Percentiles rank a stretch among this genome's conserved stretches.
phyloP scores from a whole-genome alignment of 78 protist species.

The Dictyostelium citrinum region DNA sequence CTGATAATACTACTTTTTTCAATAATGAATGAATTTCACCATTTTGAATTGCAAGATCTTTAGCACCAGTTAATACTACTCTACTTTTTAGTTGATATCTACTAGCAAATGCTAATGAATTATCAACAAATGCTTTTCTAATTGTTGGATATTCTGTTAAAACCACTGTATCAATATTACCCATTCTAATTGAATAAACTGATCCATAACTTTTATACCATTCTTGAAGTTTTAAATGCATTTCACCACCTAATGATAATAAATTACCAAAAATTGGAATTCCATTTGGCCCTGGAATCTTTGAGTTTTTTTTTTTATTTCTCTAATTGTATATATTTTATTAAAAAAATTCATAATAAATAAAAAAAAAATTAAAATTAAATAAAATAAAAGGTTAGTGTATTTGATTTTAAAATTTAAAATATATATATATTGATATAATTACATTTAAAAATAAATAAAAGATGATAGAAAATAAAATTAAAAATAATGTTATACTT shows the following conservation, averaged over 20 bases:
- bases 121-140: constrained; percentile 21
- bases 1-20: not conserved
- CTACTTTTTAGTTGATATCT: not conserved
- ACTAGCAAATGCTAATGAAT: not conserved
- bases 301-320: not conserved
- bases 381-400: not conserved
- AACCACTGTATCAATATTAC: constrained; percentile 23
- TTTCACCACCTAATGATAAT: not conserved
- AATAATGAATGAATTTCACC: constrained; percentile 1
- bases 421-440: no score
- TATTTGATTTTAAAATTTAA: no score
- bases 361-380: not conserved
- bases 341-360: no score
- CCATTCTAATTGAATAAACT: not conserved
- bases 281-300: not conserved
- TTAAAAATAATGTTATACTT: not conserved
- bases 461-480: not conserved
- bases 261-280: not conserved
- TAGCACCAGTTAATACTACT: not conserved
- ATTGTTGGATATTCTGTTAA: constrained; percentile 4
- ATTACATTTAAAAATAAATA: not conserved
- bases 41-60: not conserved
- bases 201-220: constrained; percentile 21
- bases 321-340: no score
- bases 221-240: not conserved